phyloP scores from a whole-genome alignment of 768 basidiomycete species.

The Tulasnella sp. region DNA sequence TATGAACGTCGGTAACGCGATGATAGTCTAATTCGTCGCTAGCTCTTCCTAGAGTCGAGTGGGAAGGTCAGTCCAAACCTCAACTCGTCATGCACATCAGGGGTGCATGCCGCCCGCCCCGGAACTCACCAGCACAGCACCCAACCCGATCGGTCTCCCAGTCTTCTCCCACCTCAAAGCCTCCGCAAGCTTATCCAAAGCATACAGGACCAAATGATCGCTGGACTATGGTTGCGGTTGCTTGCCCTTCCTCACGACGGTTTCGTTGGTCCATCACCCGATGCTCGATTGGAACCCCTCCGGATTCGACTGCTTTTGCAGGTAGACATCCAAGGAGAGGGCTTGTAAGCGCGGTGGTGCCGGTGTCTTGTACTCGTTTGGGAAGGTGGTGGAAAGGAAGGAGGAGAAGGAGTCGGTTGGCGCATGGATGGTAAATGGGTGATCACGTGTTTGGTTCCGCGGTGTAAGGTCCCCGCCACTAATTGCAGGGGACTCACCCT shows the following conservation, averaged over 20 bases:
- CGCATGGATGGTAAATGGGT: too few relatives aligned
- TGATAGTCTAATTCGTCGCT: slow-evolving; percentile 43
- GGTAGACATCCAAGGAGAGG: slow-evolving; percentile 82
- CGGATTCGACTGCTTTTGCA: slow-evolving; percentile 80
- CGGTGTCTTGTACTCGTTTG: slow-evolving; percentile 33
- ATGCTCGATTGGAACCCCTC: slow-evolving; percentile 77
- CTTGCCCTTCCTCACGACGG: slow-evolving; percentile 56
- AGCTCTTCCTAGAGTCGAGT: slow-evolving; percentile 69
- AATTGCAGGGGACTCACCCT: too few relatives aligned
- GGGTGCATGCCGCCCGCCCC: background rate
- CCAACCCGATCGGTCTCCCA: slow-evolving; percentile 71
- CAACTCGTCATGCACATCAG: slow-evolving; percentile 33
- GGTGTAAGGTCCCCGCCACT: too few relatives aligned
- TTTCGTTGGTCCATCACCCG: slow-evolving; percentile 80
- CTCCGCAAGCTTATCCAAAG: slow-evolving; percentile 54
- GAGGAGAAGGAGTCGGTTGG: background rate
- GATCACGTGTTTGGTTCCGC: too few relatives aligned
- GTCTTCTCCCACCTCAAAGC: slow-evolving; percentile 60
- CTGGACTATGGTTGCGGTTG: slow-evolving; percentile 39
- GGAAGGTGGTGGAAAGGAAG: slow-evolving; percentile 26
- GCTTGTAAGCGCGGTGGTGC: slow-evolving; percentile 42
- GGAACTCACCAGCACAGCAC: slow-evolving; percentile 66
- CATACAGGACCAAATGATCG: slow-evolving; percentile 63
- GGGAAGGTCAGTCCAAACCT: slow-evolving; percentile 36
- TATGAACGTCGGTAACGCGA: slow-evolving; percentile 58